Conservation (phyloP, 768 basidiomycete genomes). For the Ramaria sp. region DNA sequence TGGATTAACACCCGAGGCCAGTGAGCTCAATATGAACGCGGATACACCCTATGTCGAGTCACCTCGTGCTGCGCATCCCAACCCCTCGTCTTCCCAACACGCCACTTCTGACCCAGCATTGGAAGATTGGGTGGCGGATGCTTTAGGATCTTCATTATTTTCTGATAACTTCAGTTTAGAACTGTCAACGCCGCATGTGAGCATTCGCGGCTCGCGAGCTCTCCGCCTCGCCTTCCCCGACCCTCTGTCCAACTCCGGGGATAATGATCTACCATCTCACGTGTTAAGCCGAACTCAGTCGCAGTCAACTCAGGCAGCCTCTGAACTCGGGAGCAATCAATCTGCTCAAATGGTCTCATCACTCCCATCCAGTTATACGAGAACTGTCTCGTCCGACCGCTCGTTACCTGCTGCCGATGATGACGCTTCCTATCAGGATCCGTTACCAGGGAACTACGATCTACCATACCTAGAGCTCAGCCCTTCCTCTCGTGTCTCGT, state of each 20-base stretch:
- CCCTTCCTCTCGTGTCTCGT: background rate
- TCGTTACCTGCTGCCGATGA: background rate
- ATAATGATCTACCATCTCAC: conserved; percentile 25
- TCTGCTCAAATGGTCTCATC: background rate
- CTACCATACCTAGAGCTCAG: background rate
- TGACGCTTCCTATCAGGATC: background rate
- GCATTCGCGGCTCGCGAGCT: conserved; percentile 51
- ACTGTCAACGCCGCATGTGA: background rate
- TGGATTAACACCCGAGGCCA: background rate
- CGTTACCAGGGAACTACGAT: background rate
- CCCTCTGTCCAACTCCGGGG: conserved; percentile 62
- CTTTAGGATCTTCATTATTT: background rate
- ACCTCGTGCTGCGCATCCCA: background rate
- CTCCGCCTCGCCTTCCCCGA: conserved; percentile 77
- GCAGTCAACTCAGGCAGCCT: background rate
- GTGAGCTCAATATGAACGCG: background rate
- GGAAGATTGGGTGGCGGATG: background rate
- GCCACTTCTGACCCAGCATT: background rate
- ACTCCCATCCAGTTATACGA: background rate
- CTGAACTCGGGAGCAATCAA: background rate
- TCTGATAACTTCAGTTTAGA: background rate
- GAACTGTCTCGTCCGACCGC: background rate
- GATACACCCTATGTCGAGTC: background rate
- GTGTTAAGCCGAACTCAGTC: background rate
- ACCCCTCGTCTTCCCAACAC: background rate